Evolutionary conservation across 345 rosid genomes (phyloP), one percentile per base, ranked within the genome.

Genomic region (Leavenworthia alabamica): DNA sequence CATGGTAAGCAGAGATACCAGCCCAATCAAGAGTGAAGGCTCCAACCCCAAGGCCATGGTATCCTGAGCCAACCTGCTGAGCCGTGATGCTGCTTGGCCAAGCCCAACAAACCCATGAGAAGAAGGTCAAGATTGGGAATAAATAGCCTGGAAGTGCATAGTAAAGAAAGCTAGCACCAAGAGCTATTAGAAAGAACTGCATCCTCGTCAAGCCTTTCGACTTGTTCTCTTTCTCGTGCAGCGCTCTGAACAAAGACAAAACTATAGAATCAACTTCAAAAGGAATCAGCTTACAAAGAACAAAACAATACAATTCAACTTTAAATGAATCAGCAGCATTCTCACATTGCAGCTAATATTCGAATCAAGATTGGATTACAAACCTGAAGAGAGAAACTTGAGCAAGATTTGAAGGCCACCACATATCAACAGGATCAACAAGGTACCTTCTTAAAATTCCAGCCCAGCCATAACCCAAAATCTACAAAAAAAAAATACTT

Each of bases 321-420:
- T 24, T 6, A 24, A 24, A 24, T 5, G 27, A 24, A 2, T 24
- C 4, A 24, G 27, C 27, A 43, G 4, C 8, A 40, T 63, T 51
- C 22, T 40, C 3, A 4, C 41, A 22, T 29, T 40, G 29, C 29
- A 36, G 56, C 7, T 16, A 59, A 7, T 2, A 8, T 19, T 20
- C 2, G 4, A 20, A 54, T 35, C 43, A 2, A 23, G 55, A 12
- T 7, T 9, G 9, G 35, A 51, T 32, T 3, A 6, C 7, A 29
- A 64, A 89, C 99, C 99, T 85, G 70, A 94, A 94, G 9, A 94
- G 81, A 62, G 99, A 90, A 71, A 94, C 99, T 73, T 94, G 99
- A 65, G 99, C 99, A 55, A 94, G 92, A 56, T 90, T 94, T 2
- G 99, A 54, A 37, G 99, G 99, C 99, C 99, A 94, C 99, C 99